Evolutionary conservation across 1,284 basidiomycete genomes (phyloP).

Genomic region (Fomitiporia mediterranea): DNA sequence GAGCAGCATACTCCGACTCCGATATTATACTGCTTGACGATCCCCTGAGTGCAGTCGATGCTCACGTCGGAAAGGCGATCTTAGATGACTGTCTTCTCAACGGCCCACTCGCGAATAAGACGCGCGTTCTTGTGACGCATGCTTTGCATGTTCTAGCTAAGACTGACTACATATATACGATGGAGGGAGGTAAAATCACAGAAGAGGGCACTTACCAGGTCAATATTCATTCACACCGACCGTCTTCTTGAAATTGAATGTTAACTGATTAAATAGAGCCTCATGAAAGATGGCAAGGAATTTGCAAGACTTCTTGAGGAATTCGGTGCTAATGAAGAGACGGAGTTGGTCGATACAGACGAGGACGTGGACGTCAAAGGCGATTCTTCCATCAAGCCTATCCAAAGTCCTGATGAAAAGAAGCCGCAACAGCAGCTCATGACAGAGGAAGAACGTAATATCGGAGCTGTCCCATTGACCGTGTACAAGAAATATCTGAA

Average conservation of each 20-base stretch:
- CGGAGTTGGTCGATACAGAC: constrained; percentile 25
- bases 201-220: constrained; percentile 71
- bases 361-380: constrained; percentile 25
- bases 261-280: constrained; percentile 33
- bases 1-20: constrained; percentile 74
- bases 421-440: constrained; percentile 36
- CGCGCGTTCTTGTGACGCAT: constrained; percentile 76
- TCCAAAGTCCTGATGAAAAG: constrained; percentile 27
- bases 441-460: constrained; percentile 51
- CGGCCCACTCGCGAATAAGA: constrained; percentile 55
- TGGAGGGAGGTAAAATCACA: constrained; percentile 81
- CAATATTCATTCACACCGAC: constrained; percentile 44
- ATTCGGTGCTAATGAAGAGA: constrained; percentile 41
- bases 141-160: constrained; percentile 63
- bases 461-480: constrained; percentile 45
- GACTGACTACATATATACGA: constrained; percentile 74
- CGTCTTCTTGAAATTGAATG: constrained; percentile 8
- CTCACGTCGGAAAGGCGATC: constrained; percentile 58
- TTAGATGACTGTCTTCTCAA: constrained; percentile 43
- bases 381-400: constrained; percentile 24
- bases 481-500: constrained; percentile 53
- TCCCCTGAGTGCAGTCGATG: constrained; percentile 70
- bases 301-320: constrained; percentile 63
- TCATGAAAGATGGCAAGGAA: constrained; percentile 46
- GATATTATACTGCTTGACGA: constrained; percentile 74